Conservation (phyloP, 495 filamentous ascomycete species). For the Penicillium maclennaniae region DNA sequence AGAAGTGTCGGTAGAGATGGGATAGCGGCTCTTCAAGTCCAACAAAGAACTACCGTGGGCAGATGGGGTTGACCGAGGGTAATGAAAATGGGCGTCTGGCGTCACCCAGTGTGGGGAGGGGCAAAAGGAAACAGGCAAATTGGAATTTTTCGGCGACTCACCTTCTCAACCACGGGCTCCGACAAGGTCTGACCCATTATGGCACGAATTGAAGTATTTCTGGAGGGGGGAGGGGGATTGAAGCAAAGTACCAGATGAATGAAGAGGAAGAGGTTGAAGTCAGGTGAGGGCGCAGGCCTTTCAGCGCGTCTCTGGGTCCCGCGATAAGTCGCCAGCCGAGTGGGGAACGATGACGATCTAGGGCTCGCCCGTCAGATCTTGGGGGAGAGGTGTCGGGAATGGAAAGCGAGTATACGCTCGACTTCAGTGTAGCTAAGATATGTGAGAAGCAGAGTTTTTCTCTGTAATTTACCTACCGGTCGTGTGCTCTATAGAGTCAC, state of each 20-base stretch:
- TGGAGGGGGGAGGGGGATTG: conserved; percentile 10
- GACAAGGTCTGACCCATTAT: conserved; percentile 98
- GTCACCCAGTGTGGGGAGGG: conserved; percentile 31
- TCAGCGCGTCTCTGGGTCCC: conserved; percentile 28
- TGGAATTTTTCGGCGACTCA: conserved; percentile 44
- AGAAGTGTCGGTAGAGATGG: neutral
- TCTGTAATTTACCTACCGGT: conserved; percentile 13
- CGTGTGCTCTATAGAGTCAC: conserved; percentile 11
- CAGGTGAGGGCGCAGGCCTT: conserved; percentile 31
- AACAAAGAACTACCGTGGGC: neutral
- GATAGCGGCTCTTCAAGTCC: neutral
- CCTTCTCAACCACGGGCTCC: conserved; percentile 98
- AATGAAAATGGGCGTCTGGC: conserved; percentile 16
- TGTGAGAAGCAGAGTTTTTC: conserved; percentile 21
- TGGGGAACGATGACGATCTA: conserved; percentile 29
- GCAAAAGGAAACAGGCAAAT: conserved; percentile 23
- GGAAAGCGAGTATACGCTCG: neutral
- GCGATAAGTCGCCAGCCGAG: conserved; percentile 28
- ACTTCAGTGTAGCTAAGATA: neutral
- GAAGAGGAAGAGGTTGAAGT: conserved; percentile 18
- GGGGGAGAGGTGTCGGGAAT: neutral
- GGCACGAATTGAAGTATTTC: conserved; percentile 21
- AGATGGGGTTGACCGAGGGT: neutral
- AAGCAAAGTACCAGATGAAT: conserved; percentile 21
- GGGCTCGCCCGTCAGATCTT: conserved; percentile 10